These are phyloP conservation scores for Leccinum broughii DNA, from an alignment of 768 basidiomycete species.

Conservation along the genomic window DNA sequence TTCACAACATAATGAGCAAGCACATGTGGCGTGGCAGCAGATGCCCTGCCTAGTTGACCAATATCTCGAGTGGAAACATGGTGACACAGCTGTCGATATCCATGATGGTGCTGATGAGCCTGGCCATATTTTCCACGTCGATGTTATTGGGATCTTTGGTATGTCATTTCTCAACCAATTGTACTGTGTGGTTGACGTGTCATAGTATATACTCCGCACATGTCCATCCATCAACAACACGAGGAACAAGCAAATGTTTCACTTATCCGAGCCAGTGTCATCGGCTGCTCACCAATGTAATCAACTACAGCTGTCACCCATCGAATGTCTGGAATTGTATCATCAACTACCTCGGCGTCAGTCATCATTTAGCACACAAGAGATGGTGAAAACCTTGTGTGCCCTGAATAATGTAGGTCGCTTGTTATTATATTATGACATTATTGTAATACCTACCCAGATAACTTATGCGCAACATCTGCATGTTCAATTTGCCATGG, in stretches of 20 bases:
- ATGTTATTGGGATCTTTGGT: not conserved
- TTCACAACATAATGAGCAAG: not conserved
- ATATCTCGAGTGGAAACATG: not conserved
- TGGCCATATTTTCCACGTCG: not conserved
- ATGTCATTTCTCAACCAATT: not conserved
- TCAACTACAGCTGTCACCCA: not conserved
- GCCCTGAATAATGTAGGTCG: not conserved
- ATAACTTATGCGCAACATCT: no score
- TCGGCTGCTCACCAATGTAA: not conserved
- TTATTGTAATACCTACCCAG: not conserved
- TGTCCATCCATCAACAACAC: not conserved
- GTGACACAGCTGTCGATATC: not conserved
- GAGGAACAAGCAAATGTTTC: not conserved
- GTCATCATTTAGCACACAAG: not conserved
- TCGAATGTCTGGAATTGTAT: constrained; percentile 1
- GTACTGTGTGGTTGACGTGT: not conserved
- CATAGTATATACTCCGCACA: not conserved
- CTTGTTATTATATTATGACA: not conserved
- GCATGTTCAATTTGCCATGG: no score
- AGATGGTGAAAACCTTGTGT: constrained; percentile 1
- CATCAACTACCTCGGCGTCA: not conserved
- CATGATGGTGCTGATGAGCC: not conserved
- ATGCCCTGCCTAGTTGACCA: not conserved
- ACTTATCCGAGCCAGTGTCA: not conserved
- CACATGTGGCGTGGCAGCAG: not conserved